Evolutionary conservation across 441 rosid species (phyloP), one percentile per base, ranked within the genome.

Genomic region (Gossypium gossypioides): DNA sequence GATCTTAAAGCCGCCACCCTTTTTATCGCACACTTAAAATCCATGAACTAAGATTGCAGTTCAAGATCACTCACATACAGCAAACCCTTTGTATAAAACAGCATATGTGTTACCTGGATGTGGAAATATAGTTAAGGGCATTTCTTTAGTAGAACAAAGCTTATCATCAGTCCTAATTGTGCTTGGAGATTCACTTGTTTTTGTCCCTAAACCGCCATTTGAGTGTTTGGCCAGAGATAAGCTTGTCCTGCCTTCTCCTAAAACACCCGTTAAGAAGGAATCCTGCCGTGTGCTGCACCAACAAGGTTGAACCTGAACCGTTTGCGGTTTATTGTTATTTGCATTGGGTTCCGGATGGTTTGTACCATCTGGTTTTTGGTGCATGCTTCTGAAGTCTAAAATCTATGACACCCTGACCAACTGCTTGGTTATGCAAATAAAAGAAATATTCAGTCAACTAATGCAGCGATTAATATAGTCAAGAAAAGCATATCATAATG

Each of bases 301-400:
- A 83, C 84, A 77, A 50, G 83, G 79, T 75, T 79, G 79, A 46
- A 77, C 69, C 58, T 60, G 73, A 13, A 72, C 19, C 8, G 52
- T 6, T 13, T 32, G 56, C 18, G 56, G 25, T 58, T 44, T 72
- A 50, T 69, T 74, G 72, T 69, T 55, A 64, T 59, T 57, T 27
- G 50, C 71, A 70, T 60, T 52, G 12, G 55, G 37, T 29, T 72
- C 81, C 6, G 55, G 60, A 70, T 60, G 72, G 64, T 71, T 71
- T 32, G 55, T 63, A 25, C 59, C 58, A 5, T 55, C 75, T 37
- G 62, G 24, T 27, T 64, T 76, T 61, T 21, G 69, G 51, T 79
- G 72, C 81, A 75, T 81, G 58, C 46, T 75, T 66, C 67, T 65
- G 29, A 52, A 19, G 56, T 66, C 54, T 54, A 4, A 63, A 75